These are phyloP conservation scores for Skeletonema grethae DNA, from an alignment of 108 stramenopile species.

Conservation along the genomic window DNA sequence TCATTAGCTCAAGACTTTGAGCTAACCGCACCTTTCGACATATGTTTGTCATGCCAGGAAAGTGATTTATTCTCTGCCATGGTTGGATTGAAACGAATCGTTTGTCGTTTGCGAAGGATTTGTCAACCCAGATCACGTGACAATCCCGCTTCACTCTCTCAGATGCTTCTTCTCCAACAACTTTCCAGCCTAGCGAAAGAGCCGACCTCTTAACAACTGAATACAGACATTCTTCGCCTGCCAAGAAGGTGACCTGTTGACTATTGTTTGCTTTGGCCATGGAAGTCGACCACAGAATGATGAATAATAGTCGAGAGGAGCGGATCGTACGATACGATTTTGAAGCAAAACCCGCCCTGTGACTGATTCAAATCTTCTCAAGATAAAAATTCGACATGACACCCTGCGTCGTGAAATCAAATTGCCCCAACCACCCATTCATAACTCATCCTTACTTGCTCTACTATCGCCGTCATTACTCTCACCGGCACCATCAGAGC, in stretches of 20 bases:
- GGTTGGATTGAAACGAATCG: slow-evolving; percentile 53
- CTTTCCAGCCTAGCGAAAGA: slow-evolving; percentile 44
- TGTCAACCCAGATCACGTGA: slow-evolving; percentile 79
- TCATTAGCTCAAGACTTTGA: slow-evolving; percentile 78
- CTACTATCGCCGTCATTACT: neutral
- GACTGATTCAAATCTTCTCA: too few species aligned
- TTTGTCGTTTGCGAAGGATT: slow-evolving; percentile 64
- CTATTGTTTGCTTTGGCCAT: neutral
- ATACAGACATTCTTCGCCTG: slow-evolving; percentile 51
- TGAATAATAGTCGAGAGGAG: neutral
- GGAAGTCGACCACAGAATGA: too few species aligned
- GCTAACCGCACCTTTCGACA: slow-evolving; percentile 78
- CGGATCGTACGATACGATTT: neutral
- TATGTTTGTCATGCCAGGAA: slow-evolving; percentile 86
- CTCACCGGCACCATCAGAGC: neutral
- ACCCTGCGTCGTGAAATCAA: neutral
- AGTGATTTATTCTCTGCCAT: slow-evolving; percentile 86
- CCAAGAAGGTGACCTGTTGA: slow-evolving; percentile 44
- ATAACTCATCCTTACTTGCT: neutral
- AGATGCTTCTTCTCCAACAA: slow-evolving; percentile 40
- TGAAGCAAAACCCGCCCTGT: neutral
- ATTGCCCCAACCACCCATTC: neutral
- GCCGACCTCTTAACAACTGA: slow-evolving; percentile 43
- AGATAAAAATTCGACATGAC: neutral
- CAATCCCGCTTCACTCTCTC: slow-evolving; percentile 48